Evolutionary conservation across 1,284 basidiomycete genomes (phyloP), one percentile per base, ranked within the genome.

Genomic region (Erythrobasidium hasegawianum): DNA sequence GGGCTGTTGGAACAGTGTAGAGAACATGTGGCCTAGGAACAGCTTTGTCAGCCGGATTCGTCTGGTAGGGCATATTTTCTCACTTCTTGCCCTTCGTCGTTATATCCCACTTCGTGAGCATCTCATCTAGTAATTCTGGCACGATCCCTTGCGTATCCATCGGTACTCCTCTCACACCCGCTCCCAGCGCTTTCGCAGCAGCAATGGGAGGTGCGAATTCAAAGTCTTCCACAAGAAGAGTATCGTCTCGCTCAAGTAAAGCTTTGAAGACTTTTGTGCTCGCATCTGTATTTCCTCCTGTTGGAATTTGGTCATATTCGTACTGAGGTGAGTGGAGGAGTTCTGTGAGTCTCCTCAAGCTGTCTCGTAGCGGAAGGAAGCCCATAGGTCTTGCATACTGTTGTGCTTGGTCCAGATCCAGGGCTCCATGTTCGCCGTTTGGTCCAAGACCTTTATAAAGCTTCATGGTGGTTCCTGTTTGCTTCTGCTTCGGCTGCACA

Each of bases 281-380:
- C 39, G 83, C 89, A 74, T 90, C 89, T 0, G 89, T 91, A 69
- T 88, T 88, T n/a, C 89, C 89, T 9, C 82, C 82, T 70, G 88
- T 84, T 7, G 87, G 75, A 20, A 89, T 62, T 7, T 81, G 78
- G 75, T 81, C 88, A 75, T 90, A 83, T 18, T 78, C 75, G 75
- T 87, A 89, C 0, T 78, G 86, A 0, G 89, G 89, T 67, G 82
- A 79, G 77, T 83, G 88, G 1, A 90, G 83, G 61, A 81, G 83
- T 47, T 73, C 75, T 2, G 83, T 82, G 71, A 89, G 87, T 43
- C 86, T 81, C 57, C 82, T 76, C 57, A 85, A 75, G 69, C 86
- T 81, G 18, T 78, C 74, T 68, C 81, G 80, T 1, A 87, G 79
- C 57, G 81, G 79, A 0, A 81, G 79, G 26, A 84, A 70, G 8